These are phyloP conservation scores for Botrytis medusae DNA, from an alignment of 2,329 filamentous ascomycete species.

Conservation along the genomic window DNA sequence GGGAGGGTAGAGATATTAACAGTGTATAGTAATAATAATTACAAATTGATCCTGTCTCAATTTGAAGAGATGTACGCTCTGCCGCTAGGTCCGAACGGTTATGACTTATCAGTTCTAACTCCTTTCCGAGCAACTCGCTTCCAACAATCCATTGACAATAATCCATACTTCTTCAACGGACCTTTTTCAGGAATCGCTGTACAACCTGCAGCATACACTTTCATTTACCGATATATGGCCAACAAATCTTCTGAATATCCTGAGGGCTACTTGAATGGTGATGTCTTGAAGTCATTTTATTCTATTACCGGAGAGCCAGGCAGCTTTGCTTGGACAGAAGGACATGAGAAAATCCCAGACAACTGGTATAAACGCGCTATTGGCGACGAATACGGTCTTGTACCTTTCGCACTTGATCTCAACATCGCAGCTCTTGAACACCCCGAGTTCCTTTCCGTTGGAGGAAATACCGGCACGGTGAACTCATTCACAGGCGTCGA, in stretches of 20 bases:
- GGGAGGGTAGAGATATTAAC: background rate
- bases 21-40: slow-evolving; percentile 47
- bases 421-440: slow-evolving; percentile 42
- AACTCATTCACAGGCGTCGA: slow-evolving; percentile 53
- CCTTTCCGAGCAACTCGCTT: slow-evolving; percentile 48
- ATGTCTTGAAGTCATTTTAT: slow-evolving; percentile 31
- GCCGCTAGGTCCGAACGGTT: slow-evolving; percentile 42
- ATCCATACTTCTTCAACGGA: slow-evolving; percentile 54
- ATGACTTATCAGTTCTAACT: slow-evolving; percentile 46
- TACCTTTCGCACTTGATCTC: slow-evolving; percentile 42
- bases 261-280: slow-evolving; percentile 36
- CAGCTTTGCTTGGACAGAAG: slow-evolving; percentile 26
- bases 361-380: slow-evolving; percentile 32
- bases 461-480: slow-evolving; percentile 53
- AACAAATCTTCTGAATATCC: slow-evolving; percentile 39
- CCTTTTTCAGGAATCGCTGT: slow-evolving; percentile 49
- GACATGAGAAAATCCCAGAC: slow-evolving; percentile 30
- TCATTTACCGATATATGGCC: slow-evolving; percentile 38
- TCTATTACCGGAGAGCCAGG: slow-evolving; percentile 27
- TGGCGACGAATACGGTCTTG: slow-evolving; percentile 43
- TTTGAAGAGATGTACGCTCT: slow-evolving; percentile 50
- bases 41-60: slow-evolving; percentile 51
- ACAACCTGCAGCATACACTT: slow-evolving; percentile 35
- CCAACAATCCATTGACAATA: slow-evolving; percentile 36
- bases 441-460: slow-evolving; percentile 48